phyloP scores from a whole-genome alignment of 2,329 filamentous ascomycete genomes.

The Penicillium concentricum region DNA sequence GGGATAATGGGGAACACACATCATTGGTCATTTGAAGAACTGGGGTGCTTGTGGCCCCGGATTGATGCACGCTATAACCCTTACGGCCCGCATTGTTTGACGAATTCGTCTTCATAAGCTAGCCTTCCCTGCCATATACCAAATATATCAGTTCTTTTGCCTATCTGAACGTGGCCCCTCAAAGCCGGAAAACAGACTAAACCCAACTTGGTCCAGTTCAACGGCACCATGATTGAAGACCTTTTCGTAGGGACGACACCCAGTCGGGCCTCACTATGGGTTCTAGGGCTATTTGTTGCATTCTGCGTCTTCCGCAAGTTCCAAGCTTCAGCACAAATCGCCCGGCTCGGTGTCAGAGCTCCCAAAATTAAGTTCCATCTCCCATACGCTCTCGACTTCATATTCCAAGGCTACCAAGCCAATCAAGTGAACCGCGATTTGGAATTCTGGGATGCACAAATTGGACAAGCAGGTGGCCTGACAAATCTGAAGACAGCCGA shows the following conservation, averaged over 20 bases:
- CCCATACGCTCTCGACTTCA: conserved; percentile 59
- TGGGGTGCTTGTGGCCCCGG: background rate
- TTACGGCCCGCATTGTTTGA: background rate
- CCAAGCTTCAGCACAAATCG: conserved; percentile 30
- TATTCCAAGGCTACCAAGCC: conserved; percentile 56
- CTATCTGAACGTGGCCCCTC: background rate
- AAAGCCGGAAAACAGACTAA: background rate
- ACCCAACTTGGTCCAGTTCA: background rate
- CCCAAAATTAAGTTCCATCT: conserved; percentile 35
- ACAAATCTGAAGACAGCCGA: conserved; percentile 29
- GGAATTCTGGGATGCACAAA: conserved; percentile 59
- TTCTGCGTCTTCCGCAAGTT: conserved; percentile 34
- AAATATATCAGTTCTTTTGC: background rate
- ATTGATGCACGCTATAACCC: background rate
- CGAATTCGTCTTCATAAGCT: background rate
- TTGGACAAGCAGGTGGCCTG: conserved; percentile 39
- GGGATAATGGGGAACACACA: background rate
- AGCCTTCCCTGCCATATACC: background rate
- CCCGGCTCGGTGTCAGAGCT: conserved; percentile 36
- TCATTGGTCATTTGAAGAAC: background rate
- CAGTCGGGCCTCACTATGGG: conserved; percentile 39
- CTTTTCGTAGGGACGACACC: conserved; percentile 48
- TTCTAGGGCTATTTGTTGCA: conserved; percentile 41
- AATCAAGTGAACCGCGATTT: conserved; percentile 57
- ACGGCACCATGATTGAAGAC: conserved; percentile 48